Evolutionary conservation across 768 basidiomycete genomes (phyloP).

Genomic region (Panaeolus papilionaceus): DNA sequence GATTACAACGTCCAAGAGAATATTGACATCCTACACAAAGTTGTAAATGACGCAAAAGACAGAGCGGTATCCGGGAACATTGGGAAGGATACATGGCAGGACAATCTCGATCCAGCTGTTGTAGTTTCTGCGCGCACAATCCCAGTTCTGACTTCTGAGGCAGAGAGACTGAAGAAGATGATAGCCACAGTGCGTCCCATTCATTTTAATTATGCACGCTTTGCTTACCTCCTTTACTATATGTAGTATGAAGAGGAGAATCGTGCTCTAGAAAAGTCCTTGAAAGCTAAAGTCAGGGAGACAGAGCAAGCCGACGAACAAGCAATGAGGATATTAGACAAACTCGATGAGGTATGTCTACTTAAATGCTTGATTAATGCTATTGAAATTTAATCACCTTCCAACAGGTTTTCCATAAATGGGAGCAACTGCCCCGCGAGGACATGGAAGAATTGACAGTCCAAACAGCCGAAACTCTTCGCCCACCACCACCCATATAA

Average conservation of each 20-base stretch:
- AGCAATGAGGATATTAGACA: slow-evolving; percentile 53
- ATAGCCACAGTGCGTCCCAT: slow-evolving; percentile 43
- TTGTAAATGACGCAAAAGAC: slow-evolving; percentile 71
- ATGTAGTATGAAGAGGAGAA: slow-evolving; percentile 69
- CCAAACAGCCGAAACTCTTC: slow-evolving; percentile 48
- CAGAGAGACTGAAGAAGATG: slow-evolving; percentile 42
- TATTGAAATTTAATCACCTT: neutral
- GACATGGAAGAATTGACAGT: slow-evolving; percentile 67
- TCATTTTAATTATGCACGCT: neutral
- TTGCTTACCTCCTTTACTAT: neutral
- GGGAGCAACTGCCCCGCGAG: slow-evolving; percentile 64
- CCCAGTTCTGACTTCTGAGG: slow-evolving; percentile 58
- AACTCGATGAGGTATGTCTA: slow-evolving; percentile 56
- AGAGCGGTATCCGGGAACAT: slow-evolving; percentile 54
- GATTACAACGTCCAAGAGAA: slow-evolving; percentile 72
- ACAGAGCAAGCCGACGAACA: slow-evolving; percentile 53
- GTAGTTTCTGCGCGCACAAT: slow-evolving; percentile 70
- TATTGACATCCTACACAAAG: slow-evolving; percentile 71
- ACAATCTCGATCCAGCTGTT: slow-evolving; percentile 64
- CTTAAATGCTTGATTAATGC: neutral
- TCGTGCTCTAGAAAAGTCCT: slow-evolving; percentile 46
- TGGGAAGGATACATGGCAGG: slow-evolving; percentile 67
- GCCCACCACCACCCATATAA: slow-evolving; percentile 26
- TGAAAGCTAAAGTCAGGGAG: slow-evolving; percentile 54
- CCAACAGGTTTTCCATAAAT: slow-evolving; percentile 53